A percentile compares a stretch with the other conserved stretches of the same genome.
These are phyloP conservation scores for Euphrasia arctica DNA, from an alignment of 305 asterid species.

Conservation along the genomic window DNA sequence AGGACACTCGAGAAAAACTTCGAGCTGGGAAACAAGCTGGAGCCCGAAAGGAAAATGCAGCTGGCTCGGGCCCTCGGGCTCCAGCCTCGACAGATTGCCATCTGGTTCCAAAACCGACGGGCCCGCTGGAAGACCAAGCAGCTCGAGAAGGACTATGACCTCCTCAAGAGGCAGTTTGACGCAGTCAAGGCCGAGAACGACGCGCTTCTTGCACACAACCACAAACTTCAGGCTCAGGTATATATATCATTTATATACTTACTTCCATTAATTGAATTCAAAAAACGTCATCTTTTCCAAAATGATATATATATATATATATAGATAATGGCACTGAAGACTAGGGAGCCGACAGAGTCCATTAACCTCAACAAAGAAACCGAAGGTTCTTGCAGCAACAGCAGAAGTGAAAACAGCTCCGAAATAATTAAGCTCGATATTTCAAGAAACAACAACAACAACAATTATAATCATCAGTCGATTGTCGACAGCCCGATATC, in stretches of 20 bases:
- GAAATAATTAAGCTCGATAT: conserved; percentile 52
- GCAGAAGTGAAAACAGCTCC: conserved; percentile 56
- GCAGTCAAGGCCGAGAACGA: conserved; percentile 59
- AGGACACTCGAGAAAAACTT: conserved; percentile 59
- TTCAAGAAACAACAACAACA: conserved; percentile 23
- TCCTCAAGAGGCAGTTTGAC: conserved; percentile 58
- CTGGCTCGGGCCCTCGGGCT: conserved; percentile 72
- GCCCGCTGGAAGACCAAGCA: conserved; percentile 79
- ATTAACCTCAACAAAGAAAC: conserved; percentile 71
- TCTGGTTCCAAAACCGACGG: conserved; percentile 75
- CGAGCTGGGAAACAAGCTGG: conserved; percentile 71
- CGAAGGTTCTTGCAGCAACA: conserved; percentile 59
- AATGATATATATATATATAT: no score
- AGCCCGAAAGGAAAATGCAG: conserved; percentile 76
- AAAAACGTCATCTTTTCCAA: no score
- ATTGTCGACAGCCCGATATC: conserved; percentile 49
- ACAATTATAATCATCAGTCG: conserved; percentile 27
- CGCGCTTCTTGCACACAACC: conserved; percentile 55
- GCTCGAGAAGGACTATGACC: conserved; percentile 59
- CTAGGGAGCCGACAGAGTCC: conserved; percentile 59
- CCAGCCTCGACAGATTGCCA: conserved; percentile 71
- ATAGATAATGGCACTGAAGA: conserved; percentile 53
- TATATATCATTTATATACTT: neutral
- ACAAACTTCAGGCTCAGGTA: conserved; percentile 70
- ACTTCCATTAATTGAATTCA: neutral